Conservation (phyloP, 805 yeast genomes). For the Candida maris region DNA sequence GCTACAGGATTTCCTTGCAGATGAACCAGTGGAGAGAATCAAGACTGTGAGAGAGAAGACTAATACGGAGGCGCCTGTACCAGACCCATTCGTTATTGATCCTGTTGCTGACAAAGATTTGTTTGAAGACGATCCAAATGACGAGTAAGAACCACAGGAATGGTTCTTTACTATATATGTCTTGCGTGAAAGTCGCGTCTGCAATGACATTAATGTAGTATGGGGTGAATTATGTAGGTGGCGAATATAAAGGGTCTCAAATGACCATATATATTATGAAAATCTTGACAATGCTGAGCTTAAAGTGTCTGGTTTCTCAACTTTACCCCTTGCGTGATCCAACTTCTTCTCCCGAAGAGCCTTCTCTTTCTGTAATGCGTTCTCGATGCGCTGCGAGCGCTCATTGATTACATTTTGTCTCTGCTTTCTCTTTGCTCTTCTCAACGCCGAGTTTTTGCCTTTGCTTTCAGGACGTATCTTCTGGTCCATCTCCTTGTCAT, state of each 20-base stretch:
- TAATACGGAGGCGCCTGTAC: conserved; percentile 69
- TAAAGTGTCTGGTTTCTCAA: conserved; percentile 50
- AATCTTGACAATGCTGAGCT: conserved; percentile 51
- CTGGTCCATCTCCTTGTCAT: conserved; percentile 44
- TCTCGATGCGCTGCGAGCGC: conserved; percentile 73
- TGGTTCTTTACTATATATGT: too few relatives aligned
- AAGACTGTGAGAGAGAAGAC: conserved; percentile 81
- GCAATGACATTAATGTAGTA: conserved; percentile 1
- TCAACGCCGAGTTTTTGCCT: conserved; percentile 79
- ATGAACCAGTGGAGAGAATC: conserved; percentile 59
- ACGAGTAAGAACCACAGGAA: conserved; percentile 3
- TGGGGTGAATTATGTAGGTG: neutral
- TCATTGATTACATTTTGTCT: conserved; percentile 82
- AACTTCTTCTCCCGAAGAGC: conserved; percentile 53
- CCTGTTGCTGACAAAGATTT: conserved; percentile 34
- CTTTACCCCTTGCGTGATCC: conserved; percentile 42
- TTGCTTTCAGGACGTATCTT: conserved; percentile 64
- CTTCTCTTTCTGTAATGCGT: conserved; percentile 71
- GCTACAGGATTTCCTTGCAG: conserved; percentile 59
- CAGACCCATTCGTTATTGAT: conserved; percentile 64
- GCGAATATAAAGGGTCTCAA: conserved; percentile 7
- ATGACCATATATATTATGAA: conserved; percentile 27
- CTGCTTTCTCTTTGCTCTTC: conserved; percentile 78
- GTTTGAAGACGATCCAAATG: conserved; percentile 24
- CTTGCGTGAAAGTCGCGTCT: neutral